Conservation (phyloP, 495 filamentous ascomycete species). For the Hapsidospora chrysogenum region DNA sequence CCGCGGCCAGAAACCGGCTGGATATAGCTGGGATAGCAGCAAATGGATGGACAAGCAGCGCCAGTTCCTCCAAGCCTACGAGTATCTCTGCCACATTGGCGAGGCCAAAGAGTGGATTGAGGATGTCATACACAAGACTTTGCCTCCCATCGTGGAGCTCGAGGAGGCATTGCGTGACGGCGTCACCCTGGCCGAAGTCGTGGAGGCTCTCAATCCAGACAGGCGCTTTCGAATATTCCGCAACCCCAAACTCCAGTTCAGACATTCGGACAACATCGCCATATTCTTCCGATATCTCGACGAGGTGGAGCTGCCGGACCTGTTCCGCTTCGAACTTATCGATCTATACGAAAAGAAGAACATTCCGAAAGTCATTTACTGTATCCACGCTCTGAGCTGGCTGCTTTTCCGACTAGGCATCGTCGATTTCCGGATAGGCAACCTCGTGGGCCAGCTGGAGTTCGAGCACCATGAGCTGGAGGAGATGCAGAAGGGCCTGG, state of each 20-base stretch:
- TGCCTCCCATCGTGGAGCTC: slow-evolving; percentile 89
- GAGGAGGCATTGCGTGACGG: slow-evolving; percentile 90
- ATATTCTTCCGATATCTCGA: slow-evolving; percentile 85
- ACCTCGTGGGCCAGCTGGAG: slow-evolving; percentile 89
- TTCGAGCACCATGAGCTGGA: slow-evolving; percentile 97
- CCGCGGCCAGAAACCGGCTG: slow-evolving; percentile 18
- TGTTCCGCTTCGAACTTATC: slow-evolving; percentile 97
- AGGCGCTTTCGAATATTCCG: slow-evolving; percentile 68
- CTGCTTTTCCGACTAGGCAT: slow-evolving; percentile 87
- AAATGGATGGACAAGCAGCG: slow-evolving; percentile 99
- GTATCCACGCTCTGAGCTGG: slow-evolving; percentile 94
- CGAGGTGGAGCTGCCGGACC: slow-evolving; percentile 84
- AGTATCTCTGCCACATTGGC: slow-evolving; percentile 97
- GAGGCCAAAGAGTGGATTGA: slow-evolving; percentile 99
- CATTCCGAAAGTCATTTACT: slow-evolving; percentile 97
- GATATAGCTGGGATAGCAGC: slow-evolving; percentile 60
- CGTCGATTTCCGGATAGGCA: slow-evolving; percentile 92
- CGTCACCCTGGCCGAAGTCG: slow-evolving; percentile 90
- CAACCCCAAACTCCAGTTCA: slow-evolving; percentile 68
- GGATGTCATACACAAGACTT: slow-evolving; percentile 72
- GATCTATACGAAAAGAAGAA: slow-evolving; percentile 99
- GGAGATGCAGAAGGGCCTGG: slow-evolving; percentile 87
- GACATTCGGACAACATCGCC: slow-evolving; percentile 95
- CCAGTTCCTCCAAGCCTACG: slow-evolving; percentile 92
- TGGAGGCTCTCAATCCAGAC: slow-evolving; percentile 71